Base-by-base conservation (phyloP, 169 alveolate genomes). In the Pseudocohnilembus persalinus region DNA sequence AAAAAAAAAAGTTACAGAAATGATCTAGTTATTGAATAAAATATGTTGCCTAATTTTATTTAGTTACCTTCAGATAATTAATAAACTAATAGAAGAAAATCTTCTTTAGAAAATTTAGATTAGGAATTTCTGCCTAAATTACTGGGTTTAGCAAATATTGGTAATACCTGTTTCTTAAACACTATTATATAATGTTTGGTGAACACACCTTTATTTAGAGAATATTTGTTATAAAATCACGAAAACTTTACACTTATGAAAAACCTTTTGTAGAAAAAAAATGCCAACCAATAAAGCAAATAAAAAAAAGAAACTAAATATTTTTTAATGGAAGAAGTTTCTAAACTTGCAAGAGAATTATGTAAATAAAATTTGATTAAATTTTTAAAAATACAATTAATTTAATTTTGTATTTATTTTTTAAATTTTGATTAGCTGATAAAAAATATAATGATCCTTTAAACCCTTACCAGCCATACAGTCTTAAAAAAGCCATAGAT, bases 121-220 rank as follows among this genome's bases (percentile, higher is more conserved):
- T 35, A 33, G n/a, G 73, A 29, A 32, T 49, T n/a, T 24, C 72
- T 74, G 33, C 81, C 81, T 33, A 74, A 35, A 73, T 31, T 33
- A 1, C 31, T 63, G 0, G 87, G 87, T 0, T 49, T 82, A 24
- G 35, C 33, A 15, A 82, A 82, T 82, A 73, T 82, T 25, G 87
- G 87, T 32, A 82, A 82, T 49, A 82, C 87, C 25, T 82, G 87
- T 74, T 82, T 82, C 27, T 34, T 73, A 0, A 82, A 82, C 34
- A 73, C 87, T 29, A 74, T 82, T 0, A 1, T 82, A 11, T 73
- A 82, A 35, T 82, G 87, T 82, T 27, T 82, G 1, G 34, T 82
- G 24, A 29, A 74, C 32, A 82, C 87, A 25, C 87, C 87, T 0
- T 35, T 82, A 4, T 74, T 82, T 35, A 76, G 73, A 31, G 87